Base-by-base conservation (phyloP, 495 filamentous ascomycete genomes). In the Daldinia concentrica region DNA sequence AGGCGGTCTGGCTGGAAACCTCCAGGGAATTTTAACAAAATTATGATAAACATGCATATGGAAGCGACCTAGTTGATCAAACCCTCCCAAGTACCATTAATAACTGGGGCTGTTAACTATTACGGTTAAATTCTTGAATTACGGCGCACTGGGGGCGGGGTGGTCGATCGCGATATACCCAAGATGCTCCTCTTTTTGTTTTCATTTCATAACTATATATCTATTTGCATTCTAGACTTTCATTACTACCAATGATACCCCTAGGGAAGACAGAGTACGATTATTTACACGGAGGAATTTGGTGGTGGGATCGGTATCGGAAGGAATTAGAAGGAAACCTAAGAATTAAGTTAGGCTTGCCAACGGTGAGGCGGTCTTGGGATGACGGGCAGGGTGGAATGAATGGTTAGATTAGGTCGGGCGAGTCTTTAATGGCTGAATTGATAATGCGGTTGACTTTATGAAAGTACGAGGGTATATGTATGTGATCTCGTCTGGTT, bases 201-300 rank as follows among this genome's bases (percentile, higher is more conserved):
- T 51, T 51, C 19, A 63, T 41, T 29, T 50, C 37, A 8, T 39
- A n/a, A n/a, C n/a, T n/a, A 36, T 39, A 36, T 55, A 43, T 71
- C 50, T 12, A 45, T 48, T 68, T 68, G 63, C 63, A 71, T 74
- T 74, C 72, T 74, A 60, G 59, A 67, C 72, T 71, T 74, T 74
- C 72, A 61, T 62, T 74, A 71, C 48, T 41, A 64, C 59, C 58
- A 11, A 74, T 71, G 72, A 74, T 74, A 74, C 72, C 72, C 71
- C 63, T 74, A 68, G 68, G 68, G 72, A 74, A 70, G 17, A 68
- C 61, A 50, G 54, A 52, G 56, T 48, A 64, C 57, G 65, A 58
- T 22, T 48, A 65, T 64, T 68, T 39, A 24, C 1, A 48, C 19
- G 24, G 34, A 45, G 39, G 48, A 54, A 72, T 58, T 36, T 68